These are phyloP conservation scores for Annulohypoxylon moriforme DNA, from an alignment of 495 filamentous ascomycete genomes.

Conservation along the genomic window DNA sequence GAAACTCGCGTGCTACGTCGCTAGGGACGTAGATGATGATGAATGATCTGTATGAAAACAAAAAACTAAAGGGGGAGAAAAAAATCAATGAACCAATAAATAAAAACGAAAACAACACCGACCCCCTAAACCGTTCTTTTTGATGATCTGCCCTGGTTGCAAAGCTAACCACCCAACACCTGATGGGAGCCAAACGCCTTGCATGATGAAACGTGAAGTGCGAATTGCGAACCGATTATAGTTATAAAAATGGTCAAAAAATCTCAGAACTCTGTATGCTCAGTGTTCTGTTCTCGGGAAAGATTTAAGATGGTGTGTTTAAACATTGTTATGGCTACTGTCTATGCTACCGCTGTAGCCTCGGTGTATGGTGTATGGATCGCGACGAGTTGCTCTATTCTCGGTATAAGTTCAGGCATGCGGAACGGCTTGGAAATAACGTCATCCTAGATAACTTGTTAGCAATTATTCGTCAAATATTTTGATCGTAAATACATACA, in stretches of 20 bases:
- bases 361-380: slow-evolving; percentile 35
- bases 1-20: slow-evolving; percentile 16
- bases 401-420: slow-evolving; percentile 74
- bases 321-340: not conserved
- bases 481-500: slow-evolving; percentile 48
- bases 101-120: slow-evolving; percentile 16
- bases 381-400: slow-evolving; percentile 67
- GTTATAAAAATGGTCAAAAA: not conserved
- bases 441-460: slow-evolving; percentile 67
- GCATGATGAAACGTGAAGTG: slow-evolving; percentile 35
- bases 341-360: slow-evolving; percentile 30
- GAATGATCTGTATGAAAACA: not conserved
- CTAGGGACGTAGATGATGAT: slow-evolving; percentile 9
- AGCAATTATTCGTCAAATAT: not conserved
- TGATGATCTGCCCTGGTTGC: slow-evolving; percentile 25
- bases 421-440: slow-evolving; percentile 85
- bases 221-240: slow-evolving; percentile 30
- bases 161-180: slow-evolving; percentile 20
- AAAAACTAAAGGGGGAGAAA: not conserved
- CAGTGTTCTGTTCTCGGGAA: not conserved
- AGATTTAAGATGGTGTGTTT: not conserved
- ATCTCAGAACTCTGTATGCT: not conserved
- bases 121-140: slow-evolving; percentile 27
- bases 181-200: slow-evolving; percentile 40
- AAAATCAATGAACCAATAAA: not conserved